Base-by-base conservation (phyloP, 225 moss, liverwort and hornwort genomes). In the Antitrichia curtipendula region DNA sequence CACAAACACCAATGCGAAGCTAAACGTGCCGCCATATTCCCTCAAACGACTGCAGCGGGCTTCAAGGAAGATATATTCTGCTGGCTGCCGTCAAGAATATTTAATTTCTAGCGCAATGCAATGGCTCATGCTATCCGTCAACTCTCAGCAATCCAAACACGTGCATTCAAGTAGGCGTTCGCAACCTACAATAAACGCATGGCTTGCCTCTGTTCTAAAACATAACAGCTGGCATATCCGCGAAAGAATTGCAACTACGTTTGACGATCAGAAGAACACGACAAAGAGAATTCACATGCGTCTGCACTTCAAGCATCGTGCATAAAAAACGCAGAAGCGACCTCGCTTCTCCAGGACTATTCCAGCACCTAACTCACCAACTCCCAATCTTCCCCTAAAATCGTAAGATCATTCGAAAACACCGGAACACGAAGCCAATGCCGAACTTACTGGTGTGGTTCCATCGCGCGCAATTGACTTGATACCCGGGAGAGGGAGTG, bases 381-480 rank as follows among this genome's bases (percentile, higher is more conserved):
- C 70, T 88, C 49, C 72, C 57, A 84, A 34, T 19, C 36, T 43
- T 41, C 40, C 82, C 32, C 85, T 72, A 43, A 80, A 69, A 58
- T 24, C 47, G 34, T 7, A 64, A 38, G 64, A 73, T 25, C 40
- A 34, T 21, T 81, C 34, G 9, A 47, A 83, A 89, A 80, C 6
- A 47, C 20, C 80, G 61, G 84, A 74, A 69, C 49, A 56, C 24
- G 47, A 84, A 75, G 61, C 34, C 54, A 31, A 28, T 18, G 65
- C 36, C 58, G 45, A 54, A 91, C 94, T 95, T 86, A 98, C 98
- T 99, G 73, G 99, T 99, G 79, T 99, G 99, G 89, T 99, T 99
- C 99, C 99, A 99, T 89, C 95, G 95, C n/a, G 95, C 96, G 84
- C 99, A 99, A 94, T 99, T 99, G 76, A 99, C 99, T 88, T 97